phyloP scores from a whole-genome alignment of 2,329 filamentous ascomycete genomes.

The Aureobasidium sp. region DNA sequence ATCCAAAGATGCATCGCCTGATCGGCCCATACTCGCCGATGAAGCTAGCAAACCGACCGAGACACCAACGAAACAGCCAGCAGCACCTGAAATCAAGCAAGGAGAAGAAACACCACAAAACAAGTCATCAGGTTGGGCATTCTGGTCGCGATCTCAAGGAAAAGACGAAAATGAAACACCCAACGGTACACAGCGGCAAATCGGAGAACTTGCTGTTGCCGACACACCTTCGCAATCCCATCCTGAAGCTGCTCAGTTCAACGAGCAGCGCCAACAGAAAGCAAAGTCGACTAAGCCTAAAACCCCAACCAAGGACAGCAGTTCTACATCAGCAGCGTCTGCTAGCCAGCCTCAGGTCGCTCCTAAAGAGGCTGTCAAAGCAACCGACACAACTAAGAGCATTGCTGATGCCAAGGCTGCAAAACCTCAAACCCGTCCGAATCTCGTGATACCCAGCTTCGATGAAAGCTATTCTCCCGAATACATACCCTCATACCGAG shows the following conservation, averaged over 20 bases:
- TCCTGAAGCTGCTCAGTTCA: slow-evolving; percentile 47
- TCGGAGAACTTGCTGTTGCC: slow-evolving; percentile 45
- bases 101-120: slow-evolving; percentile 20
- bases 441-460: slow-evolving; percentile 65
- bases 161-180: slow-evolving; percentile 40
- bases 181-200: slow-evolving; percentile 50
- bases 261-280: slow-evolving; percentile 31
- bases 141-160: slow-evolving; percentile 61
- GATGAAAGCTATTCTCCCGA: slow-evolving; percentile 54
- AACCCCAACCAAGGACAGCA: slow-evolving; percentile 17
- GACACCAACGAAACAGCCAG: slow-evolving; percentile 12
- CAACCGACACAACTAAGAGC: not conserved
- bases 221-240: slow-evolving; percentile 45
- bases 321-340: not conserved
- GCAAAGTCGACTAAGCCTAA: slow-evolving; percentile 22
- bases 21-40: slow-evolving; percentile 18
- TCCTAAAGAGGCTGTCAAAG: not conserved
- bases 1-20: slow-evolving; percentile 11
- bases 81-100: not conserved
- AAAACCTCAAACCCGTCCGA: slow-evolving; percentile 33
- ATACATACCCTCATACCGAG: slow-evolving; percentile 39
- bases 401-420: not conserved
- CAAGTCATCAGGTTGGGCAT: slow-evolving; percentile 65
- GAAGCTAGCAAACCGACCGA: slow-evolving; percentile 10
- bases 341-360: not conserved